A percentile compares a stretch with the other conserved stretches of the same genome.
Conservation (phyloP, 83 land plant genomes). For the Diphasiastrum complanatum region DNA sequence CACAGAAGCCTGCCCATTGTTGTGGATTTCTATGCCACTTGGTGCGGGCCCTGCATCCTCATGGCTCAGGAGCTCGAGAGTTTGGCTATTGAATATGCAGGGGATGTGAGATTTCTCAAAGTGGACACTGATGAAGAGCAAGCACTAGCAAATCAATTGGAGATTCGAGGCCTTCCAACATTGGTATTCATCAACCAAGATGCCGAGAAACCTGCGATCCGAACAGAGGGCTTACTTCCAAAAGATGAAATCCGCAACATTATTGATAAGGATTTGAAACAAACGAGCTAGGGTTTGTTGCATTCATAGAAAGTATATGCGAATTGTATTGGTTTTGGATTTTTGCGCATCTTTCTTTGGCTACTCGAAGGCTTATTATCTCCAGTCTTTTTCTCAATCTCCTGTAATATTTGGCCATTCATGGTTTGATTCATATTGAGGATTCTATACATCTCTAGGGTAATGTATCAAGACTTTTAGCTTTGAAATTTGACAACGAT, state of each 20-base stretch:
- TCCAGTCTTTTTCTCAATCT: too few relatives aligned
- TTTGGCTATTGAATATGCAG: constrained; percentile 84
- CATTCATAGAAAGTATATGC: too few relatives aligned
- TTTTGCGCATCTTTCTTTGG: too few relatives aligned
- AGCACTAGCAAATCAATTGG: constrained; percentile 77
- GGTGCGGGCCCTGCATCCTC: constrained; percentile 93
- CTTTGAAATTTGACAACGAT: too few relatives aligned
- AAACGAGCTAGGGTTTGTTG: too few relatives aligned
- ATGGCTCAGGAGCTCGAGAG: constrained; percentile 89
- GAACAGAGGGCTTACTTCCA: constrained; percentile 88
- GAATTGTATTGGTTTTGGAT: too few relatives aligned
- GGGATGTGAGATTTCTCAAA: constrained; percentile 54
- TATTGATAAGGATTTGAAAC: constrained; percentile 67
- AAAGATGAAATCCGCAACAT: constrained; percentile 65
- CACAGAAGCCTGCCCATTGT: constrained; percentile 60
- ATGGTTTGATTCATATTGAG: too few relatives aligned
- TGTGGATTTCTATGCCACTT: constrained; percentile 89
- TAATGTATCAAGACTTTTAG: too few relatives aligned
- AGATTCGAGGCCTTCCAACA: constrained; percentile 91
- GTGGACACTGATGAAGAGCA: constrained; percentile 91
- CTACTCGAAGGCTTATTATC: too few relatives aligned
- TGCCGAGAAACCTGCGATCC: constrained; percentile 58
- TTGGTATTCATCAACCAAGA: constrained; percentile 68
- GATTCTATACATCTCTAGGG: too few relatives aligned
- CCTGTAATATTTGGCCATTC: too few relatives aligned